Conservation (phyloP, 208 protist species). For the Leishmania arabica region DNA sequence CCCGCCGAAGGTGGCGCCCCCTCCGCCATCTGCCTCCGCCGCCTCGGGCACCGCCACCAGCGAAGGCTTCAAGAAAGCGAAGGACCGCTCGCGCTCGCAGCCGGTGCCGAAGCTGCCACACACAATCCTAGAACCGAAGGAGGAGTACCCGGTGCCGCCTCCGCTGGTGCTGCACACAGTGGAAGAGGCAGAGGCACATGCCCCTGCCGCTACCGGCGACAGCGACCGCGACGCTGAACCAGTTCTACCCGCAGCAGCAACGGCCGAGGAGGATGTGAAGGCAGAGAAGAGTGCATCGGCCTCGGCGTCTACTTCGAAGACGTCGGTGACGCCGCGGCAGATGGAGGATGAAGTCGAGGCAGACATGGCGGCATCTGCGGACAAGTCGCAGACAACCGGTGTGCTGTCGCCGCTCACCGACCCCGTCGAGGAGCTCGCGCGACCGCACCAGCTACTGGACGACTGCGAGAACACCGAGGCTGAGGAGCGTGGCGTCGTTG, state of each 20-base stretch:
- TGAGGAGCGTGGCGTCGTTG: slow-evolving; percentile 48
- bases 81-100: slow-evolving; percentile 48
- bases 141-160: slow-evolving; percentile 45
- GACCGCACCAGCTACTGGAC: slow-evolving; percentile 16
- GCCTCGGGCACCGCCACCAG: slow-evolving; percentile 6
- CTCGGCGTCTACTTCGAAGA: not conserved
- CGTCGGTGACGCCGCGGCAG: not conserved
- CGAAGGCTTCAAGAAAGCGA: slow-evolving; percentile 13
- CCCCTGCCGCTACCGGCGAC: not conserved
- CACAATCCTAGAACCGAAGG: slow-evolving; percentile 34
- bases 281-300: not conserved
- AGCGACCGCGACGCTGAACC: not conserved
- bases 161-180: slow-evolving; percentile 70
- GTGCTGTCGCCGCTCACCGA: not conserved
- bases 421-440: slow-evolving; percentile 1
- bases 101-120: slow-evolving; percentile 41
- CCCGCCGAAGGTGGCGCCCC: slow-evolving; percentile 18
- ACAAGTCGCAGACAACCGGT: not conserved
- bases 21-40: slow-evolving; percentile 3
- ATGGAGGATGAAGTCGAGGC: not conserved
- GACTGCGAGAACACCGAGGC: slow-evolving; percentile 29
- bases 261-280: not conserved
- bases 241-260: not conserved
- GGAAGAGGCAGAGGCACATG: slow-evolving; percentile 20
- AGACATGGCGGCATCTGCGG: not conserved